Conservation (phyloP, 768 basidiomycete genomes). For the Lyophyllum decastes region DNA sequence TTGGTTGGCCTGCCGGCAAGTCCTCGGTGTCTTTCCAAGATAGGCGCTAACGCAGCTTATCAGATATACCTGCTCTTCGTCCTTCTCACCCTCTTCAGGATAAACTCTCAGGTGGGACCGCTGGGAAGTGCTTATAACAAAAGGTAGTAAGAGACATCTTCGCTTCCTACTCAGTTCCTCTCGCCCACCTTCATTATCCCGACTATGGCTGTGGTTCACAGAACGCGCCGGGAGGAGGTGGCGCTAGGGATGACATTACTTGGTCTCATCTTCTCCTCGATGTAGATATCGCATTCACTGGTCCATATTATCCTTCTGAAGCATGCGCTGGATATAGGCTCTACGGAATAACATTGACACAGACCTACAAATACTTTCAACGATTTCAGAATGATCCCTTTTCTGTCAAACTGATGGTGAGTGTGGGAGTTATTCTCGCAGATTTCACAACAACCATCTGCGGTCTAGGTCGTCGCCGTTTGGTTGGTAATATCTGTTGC, state of each 20-base stretch:
- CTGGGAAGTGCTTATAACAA: background rate
- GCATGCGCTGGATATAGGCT: constrained; percentile 15
- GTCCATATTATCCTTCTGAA: background rate
- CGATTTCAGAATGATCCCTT: constrained; percentile 29
- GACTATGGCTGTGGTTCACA: constrained; percentile 14
- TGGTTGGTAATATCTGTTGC: constrained; percentile 16
- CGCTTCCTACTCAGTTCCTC: background rate
- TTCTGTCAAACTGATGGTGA: constrained; percentile 27
- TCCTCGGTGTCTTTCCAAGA: background rate
- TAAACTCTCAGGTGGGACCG: background rate
- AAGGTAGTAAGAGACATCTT: background rate
- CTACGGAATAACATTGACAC: constrained; percentile 32
- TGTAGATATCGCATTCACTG: constrained; percentile 18
- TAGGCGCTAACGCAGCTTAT: background rate
- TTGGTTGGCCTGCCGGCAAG: background rate
- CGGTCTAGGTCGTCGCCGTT: constrained; percentile 21
- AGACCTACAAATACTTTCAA: constrained; percentile 33
- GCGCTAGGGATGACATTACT: constrained; percentile 34
- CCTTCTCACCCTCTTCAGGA: background rate
- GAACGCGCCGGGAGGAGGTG: constrained; percentile 23
- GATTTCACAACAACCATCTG: background rate
- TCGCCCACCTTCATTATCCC: background rate
- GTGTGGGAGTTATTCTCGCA: background rate
- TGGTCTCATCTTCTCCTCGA: constrained; percentile 31
- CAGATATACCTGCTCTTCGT: background rate